Conservation (phyloP, 139 green algal genomes). For the Pleodorina starrii region DNA sequence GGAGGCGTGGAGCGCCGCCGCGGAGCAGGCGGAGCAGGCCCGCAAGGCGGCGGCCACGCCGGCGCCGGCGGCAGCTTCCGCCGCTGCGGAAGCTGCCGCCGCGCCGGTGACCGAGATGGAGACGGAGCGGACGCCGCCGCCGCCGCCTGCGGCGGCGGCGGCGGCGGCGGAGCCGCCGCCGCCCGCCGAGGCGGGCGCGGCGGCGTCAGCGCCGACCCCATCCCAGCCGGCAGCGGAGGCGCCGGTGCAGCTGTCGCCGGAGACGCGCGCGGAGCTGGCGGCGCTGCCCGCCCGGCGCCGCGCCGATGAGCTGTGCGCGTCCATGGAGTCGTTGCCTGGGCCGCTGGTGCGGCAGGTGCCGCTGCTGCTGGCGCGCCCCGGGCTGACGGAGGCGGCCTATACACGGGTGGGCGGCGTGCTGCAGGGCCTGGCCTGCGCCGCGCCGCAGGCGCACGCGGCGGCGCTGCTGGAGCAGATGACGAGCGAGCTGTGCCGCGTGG, state of each 20-base stretch:
- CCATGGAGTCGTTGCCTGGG: slow-evolving; percentile 43
- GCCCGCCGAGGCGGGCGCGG: background rate
- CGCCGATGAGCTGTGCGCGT: slow-evolving; percentile 36
- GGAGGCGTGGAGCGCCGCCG: slow-evolving; percentile 35
- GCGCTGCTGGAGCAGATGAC: slow-evolving; percentile 74
- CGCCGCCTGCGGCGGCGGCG: background rate
- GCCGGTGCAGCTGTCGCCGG: background rate
- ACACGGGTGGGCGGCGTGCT: slow-evolving; percentile 66
- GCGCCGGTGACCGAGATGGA: slow-evolving; percentile 6
- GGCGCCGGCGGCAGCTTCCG: background rate
- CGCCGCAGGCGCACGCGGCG: slow-evolving; percentile 66
- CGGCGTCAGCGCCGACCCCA: background rate
- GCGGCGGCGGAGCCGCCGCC: background rate
- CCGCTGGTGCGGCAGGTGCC: slow-evolving; percentile 65
- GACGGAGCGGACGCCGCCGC: background rate
- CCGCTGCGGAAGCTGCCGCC: background rate
- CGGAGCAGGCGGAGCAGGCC: background rate
- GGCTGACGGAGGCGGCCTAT: slow-evolving; percentile 78
- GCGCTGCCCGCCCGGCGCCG: slow-evolving; percentile 26
- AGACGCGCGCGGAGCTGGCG: background rate
- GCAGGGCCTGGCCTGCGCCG: slow-evolving; percentile 73
- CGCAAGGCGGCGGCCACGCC: slow-evolving; percentile 1
- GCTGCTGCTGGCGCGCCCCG: slow-evolving; percentile 58
- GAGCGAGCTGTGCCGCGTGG: slow-evolving; percentile 56
- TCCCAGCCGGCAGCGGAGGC: background rate